Percentiles rank a stretch among this genome's conserved stretches.
Evolutionary conservation across 2,329 filamentous ascomycete genomes (phyloP).

Genomic region (Cordyceps cateniannulata): DNA sequence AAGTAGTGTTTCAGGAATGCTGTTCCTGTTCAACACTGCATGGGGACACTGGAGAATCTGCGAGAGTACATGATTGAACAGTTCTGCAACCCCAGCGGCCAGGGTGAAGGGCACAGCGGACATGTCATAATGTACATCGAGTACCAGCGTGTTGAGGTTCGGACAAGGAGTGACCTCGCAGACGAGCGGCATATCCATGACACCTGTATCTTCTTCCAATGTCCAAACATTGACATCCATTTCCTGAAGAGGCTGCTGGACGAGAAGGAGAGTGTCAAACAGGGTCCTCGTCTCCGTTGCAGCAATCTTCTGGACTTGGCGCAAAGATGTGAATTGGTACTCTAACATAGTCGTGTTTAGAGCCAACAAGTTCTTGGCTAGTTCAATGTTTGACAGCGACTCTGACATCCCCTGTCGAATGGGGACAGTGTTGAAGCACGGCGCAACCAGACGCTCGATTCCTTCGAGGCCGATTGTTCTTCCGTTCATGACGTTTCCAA

Average conservation of each 20-base stretch:
- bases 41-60: slow-evolving; percentile 23
- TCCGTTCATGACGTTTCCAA: slow-evolving; percentile 80
- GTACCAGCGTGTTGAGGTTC: slow-evolving; percentile 42
- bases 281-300: slow-evolving; percentile 41
- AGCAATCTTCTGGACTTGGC: slow-evolving; percentile 56
- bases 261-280: slow-evolving; percentile 74
- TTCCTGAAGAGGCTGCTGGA: slow-evolving; percentile 60
- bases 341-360: slow-evolving; percentile 56
- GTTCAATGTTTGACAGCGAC: slow-evolving; percentile 43
- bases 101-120: slow-evolving; percentile 27
- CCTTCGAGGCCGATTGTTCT: slow-evolving; percentile 60
- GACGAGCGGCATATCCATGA: slow-evolving; percentile 71
- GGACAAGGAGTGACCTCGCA: slow-evolving; percentile 62
- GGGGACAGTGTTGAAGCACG: slow-evolving; percentile 88
- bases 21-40: slow-evolving; percentile 14
- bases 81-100: slow-evolving; percentile 22
- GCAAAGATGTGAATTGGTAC: slow-evolving; percentile 69
- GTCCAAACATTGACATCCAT: slow-evolving; percentile 52
- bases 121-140: slow-evolving; percentile 59
- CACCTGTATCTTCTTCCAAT: slow-evolving; percentile 48
- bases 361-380: slow-evolving; percentile 54
- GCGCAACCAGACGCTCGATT: slow-evolving; percentile 69
- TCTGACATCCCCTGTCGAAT: slow-evolving; percentile 51
- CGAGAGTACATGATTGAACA: slow-evolving; percentile 25
- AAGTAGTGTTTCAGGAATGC: slow-evolving; percentile 19